Conservation (phyloP, 352 stramenopile species). For the Phytophthora litchii region DNA sequence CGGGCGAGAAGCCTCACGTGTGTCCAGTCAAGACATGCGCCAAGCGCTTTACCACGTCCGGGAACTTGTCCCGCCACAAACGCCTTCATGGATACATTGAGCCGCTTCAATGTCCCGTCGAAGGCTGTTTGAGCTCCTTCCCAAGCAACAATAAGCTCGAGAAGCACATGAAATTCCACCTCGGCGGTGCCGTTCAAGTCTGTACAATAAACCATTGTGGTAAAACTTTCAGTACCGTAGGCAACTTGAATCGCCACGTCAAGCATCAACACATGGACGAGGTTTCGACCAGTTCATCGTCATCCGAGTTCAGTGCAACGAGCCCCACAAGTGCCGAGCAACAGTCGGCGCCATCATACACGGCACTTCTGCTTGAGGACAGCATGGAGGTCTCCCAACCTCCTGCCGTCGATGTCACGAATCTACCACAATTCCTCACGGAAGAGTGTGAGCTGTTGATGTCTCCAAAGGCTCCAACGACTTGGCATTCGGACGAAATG, state of each 20-base stretch:
- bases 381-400: slow-evolving; percentile 24
- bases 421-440: slow-evolving; percentile 12
- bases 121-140: slow-evolving; percentile 45
- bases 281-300: slow-evolving; percentile 6
- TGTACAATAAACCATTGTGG: slow-evolving; percentile 51
- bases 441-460: slow-evolving; percentile 13
- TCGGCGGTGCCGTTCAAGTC: slow-evolving; percentile 46
- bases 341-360: slow-evolving; percentile 27
- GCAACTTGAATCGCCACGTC: slow-evolving; percentile 58
- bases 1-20: slow-evolving; percentile 53
- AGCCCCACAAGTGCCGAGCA: slow-evolving; percentile 35
- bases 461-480: slow-evolving; percentile 18
- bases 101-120: slow-evolving; percentile 42
- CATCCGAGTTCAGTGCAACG: slow-evolving; percentile 14
- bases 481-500: slow-evolving; percentile 31
- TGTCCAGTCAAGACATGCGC: slow-evolving; percentile 42
- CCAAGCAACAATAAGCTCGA: slow-evolving; percentile 57
- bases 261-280: slow-evolving; percentile 46
- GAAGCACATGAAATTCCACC: slow-evolving; percentile 66
- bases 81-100: slow-evolving; percentile 52
- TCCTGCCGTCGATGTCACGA: slow-evolving; percentile 22
- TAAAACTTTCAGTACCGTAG: slow-evolving; percentile 64
- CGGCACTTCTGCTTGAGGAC: slow-evolving; percentile 25
- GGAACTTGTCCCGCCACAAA: slow-evolving; percentile 63
- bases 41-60: slow-evolving; percentile 63